phyloP scores from a whole-genome alignment of 306 rosid genomes.

The Quercus suber region DNA sequence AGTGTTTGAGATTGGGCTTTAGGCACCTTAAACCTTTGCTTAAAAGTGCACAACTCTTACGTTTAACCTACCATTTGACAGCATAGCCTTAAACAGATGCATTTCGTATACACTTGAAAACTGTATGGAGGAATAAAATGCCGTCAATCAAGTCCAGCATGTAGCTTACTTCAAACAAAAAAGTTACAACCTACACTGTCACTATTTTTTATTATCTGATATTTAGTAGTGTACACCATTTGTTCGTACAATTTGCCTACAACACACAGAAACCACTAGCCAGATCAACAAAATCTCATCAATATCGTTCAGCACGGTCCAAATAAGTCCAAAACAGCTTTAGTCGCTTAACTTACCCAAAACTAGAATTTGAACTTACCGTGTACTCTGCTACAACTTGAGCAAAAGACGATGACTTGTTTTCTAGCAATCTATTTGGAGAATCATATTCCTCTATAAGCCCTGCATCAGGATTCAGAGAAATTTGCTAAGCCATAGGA shows the following conservation, averaged over 20 bases:
- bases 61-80: not conserved
- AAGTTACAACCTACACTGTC: constrained; percentile 10
- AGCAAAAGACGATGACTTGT: constrained; percentile 71
- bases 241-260: too few relatives aligned
- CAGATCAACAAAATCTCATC: too few relatives aligned
- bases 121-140: not conserved
- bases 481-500: not conserved
- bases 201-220: too few relatives aligned
- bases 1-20: too few relatives aligned
- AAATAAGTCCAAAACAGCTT: too few relatives aligned
- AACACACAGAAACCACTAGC: too few relatives aligned
- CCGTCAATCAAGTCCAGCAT: not conserved
- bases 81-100: not conserved
- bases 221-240: too few relatives aligned
- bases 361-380: constrained; percentile 49
- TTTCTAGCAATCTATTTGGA: constrained; percentile 56
- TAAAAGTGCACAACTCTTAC: not conserved
- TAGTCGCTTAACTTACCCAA: not conserved
- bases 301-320: not conserved
- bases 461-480: constrained; percentile 37
- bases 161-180: constrained; percentile 10
- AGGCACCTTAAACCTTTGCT: not conserved
- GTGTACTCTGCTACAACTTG: constrained; percentile 81
- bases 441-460: constrained; percentile 66
- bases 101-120: not conserved